Percentiles rank a stretch among this genome's conserved stretches.
These are phyloP conservation scores for Mycothermus thermophilus DNA, from an alignment of 495 filamentous ascomycete species.

Conservation along the genomic window DNA sequence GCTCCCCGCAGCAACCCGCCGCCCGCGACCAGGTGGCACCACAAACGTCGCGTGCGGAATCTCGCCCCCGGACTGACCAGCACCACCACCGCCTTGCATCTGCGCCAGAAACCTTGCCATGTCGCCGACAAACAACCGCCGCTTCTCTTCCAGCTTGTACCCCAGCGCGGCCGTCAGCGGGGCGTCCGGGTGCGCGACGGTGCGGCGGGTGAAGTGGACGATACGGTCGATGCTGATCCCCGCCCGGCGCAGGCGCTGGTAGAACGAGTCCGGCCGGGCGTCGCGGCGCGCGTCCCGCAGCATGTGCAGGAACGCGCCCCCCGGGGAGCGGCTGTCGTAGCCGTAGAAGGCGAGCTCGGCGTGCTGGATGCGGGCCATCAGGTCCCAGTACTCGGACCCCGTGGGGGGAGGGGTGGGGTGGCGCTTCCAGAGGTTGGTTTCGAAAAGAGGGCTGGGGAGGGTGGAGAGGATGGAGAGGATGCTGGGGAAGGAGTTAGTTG, in stretches of 20 bases:
- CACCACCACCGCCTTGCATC: background rate
- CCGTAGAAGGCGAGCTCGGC: background rate
- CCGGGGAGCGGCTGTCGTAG: background rate
- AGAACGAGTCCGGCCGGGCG: background rate
- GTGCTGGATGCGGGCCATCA: background rate
- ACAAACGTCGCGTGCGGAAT: background rate
- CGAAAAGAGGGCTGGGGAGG: background rate
- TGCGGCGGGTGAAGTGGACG: constrained; percentile 1
- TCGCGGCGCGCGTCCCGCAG: background rate
- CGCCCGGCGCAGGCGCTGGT: background rate
- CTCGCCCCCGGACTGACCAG: too few species aligned
- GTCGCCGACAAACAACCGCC: background rate
- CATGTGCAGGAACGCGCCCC: background rate
- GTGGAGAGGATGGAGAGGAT: background rate
- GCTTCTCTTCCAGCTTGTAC: background rate
- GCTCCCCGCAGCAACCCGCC: too few species aligned
- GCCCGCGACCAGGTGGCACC: too few species aligned
- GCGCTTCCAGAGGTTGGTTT: background rate
- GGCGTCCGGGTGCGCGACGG: background rate
- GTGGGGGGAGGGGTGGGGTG: background rate
- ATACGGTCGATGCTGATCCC: constrained; percentile 1
- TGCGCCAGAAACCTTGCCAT: background rate
- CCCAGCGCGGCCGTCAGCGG: background rate
- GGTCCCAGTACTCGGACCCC: background rate
- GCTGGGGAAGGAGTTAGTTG: background rate